phyloP scores from a whole-genome alignment of 139 green algal genomes.

The Coelastrella sp. region DNA sequence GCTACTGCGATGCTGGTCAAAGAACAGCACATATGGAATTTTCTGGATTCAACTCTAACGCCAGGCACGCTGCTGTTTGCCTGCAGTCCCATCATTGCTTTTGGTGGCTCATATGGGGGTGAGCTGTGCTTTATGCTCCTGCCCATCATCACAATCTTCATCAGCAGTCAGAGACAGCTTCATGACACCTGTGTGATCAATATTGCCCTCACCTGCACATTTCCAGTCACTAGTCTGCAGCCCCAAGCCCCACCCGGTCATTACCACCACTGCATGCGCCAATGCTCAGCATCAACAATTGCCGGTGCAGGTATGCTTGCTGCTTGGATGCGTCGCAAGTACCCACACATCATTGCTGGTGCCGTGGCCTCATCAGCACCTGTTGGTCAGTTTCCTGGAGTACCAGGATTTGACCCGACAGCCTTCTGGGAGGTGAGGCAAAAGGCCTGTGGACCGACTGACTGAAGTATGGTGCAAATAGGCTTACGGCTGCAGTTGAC shows the following conservation, averaged over 20 bases:
- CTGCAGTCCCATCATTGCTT: constrained; percentile 73
- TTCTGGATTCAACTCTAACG: too few relatives aligned
- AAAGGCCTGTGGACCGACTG: not conserved
- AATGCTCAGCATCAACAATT: too few relatives aligned
- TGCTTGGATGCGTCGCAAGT: constrained; percentile 84
- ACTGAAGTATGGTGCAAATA: too few relatives aligned
- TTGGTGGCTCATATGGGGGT: constrained; percentile 86
- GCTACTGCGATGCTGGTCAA: too few relatives aligned
- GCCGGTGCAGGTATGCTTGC: constrained; percentile 88
- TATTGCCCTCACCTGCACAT: too few relatives aligned
- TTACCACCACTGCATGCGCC: too few relatives aligned
- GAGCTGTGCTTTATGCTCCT: too few relatives aligned
- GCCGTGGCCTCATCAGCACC: constrained; percentile 83
- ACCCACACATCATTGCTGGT: constrained; percentile 73
- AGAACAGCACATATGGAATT: too few relatives aligned
- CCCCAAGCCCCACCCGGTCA: too few relatives aligned
- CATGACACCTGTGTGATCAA: too few relatives aligned
- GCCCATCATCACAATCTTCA: not conserved
- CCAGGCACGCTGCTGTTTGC: not conserved
- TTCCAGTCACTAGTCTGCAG: too few relatives aligned
- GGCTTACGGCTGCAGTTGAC: too few relatives aligned
- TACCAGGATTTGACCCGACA: constrained; percentile 54
- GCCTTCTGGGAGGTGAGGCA: constrained; percentile 69
- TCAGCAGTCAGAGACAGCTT: not conserved
- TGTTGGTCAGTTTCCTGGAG: constrained; percentile 64